Evolutionary conservation across 2,329 filamentous ascomycete genomes (phyloP).

Genomic region (Orbilia oligospora): DNA sequence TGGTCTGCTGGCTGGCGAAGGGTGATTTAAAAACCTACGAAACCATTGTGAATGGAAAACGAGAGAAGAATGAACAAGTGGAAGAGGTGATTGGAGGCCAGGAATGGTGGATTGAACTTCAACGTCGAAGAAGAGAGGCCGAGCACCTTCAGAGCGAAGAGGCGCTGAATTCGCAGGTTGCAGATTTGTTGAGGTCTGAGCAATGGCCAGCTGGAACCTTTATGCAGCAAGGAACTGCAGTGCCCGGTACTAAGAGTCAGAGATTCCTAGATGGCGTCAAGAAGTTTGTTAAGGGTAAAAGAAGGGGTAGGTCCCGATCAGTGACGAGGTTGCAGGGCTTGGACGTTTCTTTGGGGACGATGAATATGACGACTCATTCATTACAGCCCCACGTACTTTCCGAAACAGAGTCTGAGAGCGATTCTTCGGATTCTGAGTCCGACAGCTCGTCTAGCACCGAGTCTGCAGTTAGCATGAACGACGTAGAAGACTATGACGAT

Average conservation of each 20-base stretch:
- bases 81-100: conserved; percentile 78
- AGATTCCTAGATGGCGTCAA: conserved; percentile 60
- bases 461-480: conserved; percentile 68
- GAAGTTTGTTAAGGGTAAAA: conserved; percentile 62
- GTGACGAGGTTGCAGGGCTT: conserved; percentile 43
- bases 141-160: conserved; percentile 59
- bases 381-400: conserved; percentile 76
- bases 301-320: conserved; percentile 39
- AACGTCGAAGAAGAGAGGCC: conserved; percentile 66
- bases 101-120: conserved; percentile 86
- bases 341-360: conserved; percentile 46
- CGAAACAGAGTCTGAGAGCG: conserved; percentile 67
- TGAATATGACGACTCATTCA: conserved; percentile 79
- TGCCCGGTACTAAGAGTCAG: conserved; percentile 36
- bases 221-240: conserved; percentile 29
- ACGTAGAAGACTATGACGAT: conserved; percentile 63
- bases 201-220: conserved; percentile 62
- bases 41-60: conserved; percentile 80
- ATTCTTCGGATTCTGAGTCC: conserved; percentile 66
- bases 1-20: conserved; percentile 85
- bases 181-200: conserved; percentile 57
- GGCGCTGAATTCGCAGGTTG: conserved; percentile 59
- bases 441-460: conserved; percentile 65
- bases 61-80: conserved; percentile 73
- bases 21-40: conserved; percentile 81